phyloP scores from a whole-genome alignment of 306 rosid species.

The Casuarina equisetifolia region DNA sequence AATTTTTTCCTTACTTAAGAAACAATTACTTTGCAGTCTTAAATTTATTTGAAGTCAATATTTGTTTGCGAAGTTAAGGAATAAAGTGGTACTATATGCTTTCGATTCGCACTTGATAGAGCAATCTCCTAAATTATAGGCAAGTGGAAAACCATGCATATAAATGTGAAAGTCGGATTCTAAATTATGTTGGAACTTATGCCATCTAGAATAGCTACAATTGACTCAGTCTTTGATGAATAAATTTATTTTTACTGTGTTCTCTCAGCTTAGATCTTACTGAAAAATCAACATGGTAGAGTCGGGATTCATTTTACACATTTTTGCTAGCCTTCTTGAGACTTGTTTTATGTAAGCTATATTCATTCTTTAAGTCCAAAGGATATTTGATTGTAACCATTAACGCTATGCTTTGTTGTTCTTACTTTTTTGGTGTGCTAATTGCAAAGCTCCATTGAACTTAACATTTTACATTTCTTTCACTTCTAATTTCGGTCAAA shows the following conservation, averaged over 20 bases:
- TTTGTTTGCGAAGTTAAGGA: neutral
- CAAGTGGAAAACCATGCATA: too few species aligned
- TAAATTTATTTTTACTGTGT: neutral
- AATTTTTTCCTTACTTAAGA: too few species aligned
- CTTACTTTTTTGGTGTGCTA: conserved; percentile 23
- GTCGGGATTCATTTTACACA: neutral
- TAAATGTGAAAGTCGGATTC: neutral
- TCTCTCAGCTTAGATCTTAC: neutral
- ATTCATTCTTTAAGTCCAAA: neutral
- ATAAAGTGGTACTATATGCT: neutral
- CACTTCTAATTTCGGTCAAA: conserved; percentile 5
- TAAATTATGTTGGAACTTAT: neutral
- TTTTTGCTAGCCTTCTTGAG: neutral
- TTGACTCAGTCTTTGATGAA: neutral
- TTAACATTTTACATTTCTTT: conserved; percentile 1
- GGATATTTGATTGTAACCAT: neutral
- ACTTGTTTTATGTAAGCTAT: neutral
- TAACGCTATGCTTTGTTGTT: neutral
- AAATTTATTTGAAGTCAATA: neutral
- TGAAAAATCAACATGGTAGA: neutral
- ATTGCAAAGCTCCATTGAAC: conserved; percentile 7
- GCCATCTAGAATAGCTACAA: neutral
- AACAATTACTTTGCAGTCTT: neutral
- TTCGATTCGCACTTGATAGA: too few species aligned
- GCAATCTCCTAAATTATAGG: too few species aligned